Percentiles rank a stretch among this genome's conserved stretches.
Evolutionary conservation across 1,139 yeast genomes (phyloP).

Genomic region (Geotrichum fermentans): DNA sequence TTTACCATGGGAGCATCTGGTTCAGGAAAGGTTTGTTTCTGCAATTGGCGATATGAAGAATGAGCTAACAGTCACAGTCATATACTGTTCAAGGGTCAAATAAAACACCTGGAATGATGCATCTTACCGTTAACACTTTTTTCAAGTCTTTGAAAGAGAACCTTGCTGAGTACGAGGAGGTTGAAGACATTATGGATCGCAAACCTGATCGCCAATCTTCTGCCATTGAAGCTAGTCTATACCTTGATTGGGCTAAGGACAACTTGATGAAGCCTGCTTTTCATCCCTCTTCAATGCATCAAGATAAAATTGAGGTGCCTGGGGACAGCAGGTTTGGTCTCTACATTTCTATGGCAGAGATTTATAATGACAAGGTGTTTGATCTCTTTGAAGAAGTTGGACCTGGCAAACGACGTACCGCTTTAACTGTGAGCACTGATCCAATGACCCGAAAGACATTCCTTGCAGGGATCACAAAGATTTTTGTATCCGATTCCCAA

Average conservation of each 20-base stretch:
- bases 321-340: slow-evolving; percentile 30
- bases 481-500: slow-evolving; percentile 29
- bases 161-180: slow-evolving; percentile 41
- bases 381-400: slow-evolving; percentile 18
- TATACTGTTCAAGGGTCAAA: slow-evolving; percentile 33
- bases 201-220: slow-evolving; percentile 33
- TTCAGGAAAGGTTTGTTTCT: slow-evolving; percentile 42
- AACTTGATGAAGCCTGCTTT: slow-evolving; percentile 11
- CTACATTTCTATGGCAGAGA: slow-evolving; percentile 36
- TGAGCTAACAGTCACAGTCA: slow-evolving; percentile 19
- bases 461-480: slow-evolving; percentile 29
- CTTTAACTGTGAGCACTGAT: slow-evolving; percentile 29
- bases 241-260: slow-evolving; percentile 32
- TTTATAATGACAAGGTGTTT: slow-evolving; percentile 36
- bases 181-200: slow-evolving; percentile 27
- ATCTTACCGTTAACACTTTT: slow-evolving; percentile 38
- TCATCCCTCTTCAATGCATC: slow-evolving; percentile 20
- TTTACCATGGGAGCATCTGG: slow-evolving; percentile 51
- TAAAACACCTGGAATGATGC: slow-evolving; percentile 36
- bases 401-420: slow-evolving; percentile 20
- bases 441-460: slow-evolving; percentile 27
- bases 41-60: background rate
- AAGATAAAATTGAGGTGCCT: slow-evolving; percentile 23
- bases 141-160: slow-evolving; percentile 44
- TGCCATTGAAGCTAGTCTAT: slow-evolving; percentile 36